Evolutionary conservation across 2,329 filamentous ascomycete genomes (phyloP).

Genomic region (Colletotrichum truncatum): DNA sequence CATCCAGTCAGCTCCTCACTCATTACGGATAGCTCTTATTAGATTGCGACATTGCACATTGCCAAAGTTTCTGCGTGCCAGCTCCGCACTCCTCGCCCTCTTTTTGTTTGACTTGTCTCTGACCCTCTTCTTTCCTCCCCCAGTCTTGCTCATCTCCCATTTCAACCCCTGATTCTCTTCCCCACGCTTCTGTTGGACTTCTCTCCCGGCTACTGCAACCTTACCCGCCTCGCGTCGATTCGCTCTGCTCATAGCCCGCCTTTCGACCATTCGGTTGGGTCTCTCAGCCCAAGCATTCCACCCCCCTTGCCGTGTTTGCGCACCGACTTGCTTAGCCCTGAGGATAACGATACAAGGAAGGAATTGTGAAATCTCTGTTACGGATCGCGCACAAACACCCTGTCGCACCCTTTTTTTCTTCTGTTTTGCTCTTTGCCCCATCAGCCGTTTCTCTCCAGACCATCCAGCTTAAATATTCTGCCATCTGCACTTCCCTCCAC

Average conservation of each 20-base stretch:
- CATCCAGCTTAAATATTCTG: conserved; percentile 22
- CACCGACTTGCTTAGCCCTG: conserved; percentile 26
- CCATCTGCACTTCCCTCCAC: conserved; percentile 12
- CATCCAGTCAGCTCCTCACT: conserved; percentile 1
- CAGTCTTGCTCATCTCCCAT: conserved; percentile 24
- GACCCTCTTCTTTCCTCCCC: conserved; percentile 11
- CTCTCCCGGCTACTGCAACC: conserved; percentile 32
- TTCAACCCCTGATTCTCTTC: conserved; percentile 26
- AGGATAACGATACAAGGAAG: conserved; percentile 24
- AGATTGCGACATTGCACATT: conserved; percentile 30
- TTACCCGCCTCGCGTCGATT: conserved; percentile 29
- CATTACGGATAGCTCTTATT: neutral
- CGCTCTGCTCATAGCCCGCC: conserved; percentile 23
- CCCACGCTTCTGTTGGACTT: conserved; percentile 30
- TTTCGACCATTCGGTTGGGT: conserved; percentile 30
- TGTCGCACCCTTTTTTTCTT: conserved; percentile 4
- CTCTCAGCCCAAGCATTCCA: conserved; percentile 21
- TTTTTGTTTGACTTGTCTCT: conserved; percentile 1
- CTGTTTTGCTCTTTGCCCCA: conserved; percentile 7
- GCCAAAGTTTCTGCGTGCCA: conserved; percentile 26
- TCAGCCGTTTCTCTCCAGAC: conserved; percentile 4
- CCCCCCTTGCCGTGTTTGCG: conserved; percentile 28
- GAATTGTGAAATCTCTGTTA: conserved; percentile 31
- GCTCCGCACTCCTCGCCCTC: conserved; percentile 16
- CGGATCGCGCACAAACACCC: conserved; percentile 28